A percentile compares a stretch with the other conserved stretches of the same genome.
These are phyloP conservation scores for Adenanthera pavonina DNA, from an alignment of 306 rosid genomes.

Conservation along the genomic window DNA sequence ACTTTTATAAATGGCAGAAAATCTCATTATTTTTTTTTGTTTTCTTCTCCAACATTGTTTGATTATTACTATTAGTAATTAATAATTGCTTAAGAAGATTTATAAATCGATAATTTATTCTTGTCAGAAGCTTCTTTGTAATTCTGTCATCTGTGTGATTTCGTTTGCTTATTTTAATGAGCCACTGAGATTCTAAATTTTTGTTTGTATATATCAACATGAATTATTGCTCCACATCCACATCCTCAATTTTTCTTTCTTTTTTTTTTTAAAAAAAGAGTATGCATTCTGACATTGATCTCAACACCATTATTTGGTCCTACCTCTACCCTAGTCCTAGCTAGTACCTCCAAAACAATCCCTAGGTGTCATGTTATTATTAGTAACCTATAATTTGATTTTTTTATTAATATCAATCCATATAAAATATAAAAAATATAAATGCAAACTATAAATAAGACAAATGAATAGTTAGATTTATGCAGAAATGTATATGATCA, in stretches of 20 bases:
- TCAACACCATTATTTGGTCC: conserved; percentile 27
- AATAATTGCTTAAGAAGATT: too few relatives aligned
- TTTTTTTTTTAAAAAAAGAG: neutral
- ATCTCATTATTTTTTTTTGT: too few relatives aligned
- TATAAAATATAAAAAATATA: too few relatives aligned
- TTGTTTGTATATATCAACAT: conserved; percentile 26
- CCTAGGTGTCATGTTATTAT: neutral
- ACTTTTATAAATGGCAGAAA: too few relatives aligned
- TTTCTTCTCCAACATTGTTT: too few relatives aligned
- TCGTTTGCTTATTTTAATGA: neutral
- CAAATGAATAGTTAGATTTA: too few relatives aligned
- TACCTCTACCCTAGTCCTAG: neutral
- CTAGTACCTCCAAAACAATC: conserved; percentile 8
- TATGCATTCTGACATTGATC: conserved; percentile 14
- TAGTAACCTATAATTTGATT: too few relatives aligned
- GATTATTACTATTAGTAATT: too few relatives aligned
- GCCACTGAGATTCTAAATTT: conserved; percentile 32
- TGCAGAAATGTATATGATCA: too few relatives aligned
- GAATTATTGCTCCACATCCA: conserved; percentile 36
- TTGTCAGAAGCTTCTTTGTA: neutral
- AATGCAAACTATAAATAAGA: too few relatives aligned
- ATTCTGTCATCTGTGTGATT: neutral
- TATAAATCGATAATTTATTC: too few relatives aligned
- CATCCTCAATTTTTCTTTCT: neutral
- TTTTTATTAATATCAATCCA: too few relatives aligned